phyloP scores from a whole-genome alignment of 164 flowering plant genomes.

The Berberis thunbergii region DNA sequence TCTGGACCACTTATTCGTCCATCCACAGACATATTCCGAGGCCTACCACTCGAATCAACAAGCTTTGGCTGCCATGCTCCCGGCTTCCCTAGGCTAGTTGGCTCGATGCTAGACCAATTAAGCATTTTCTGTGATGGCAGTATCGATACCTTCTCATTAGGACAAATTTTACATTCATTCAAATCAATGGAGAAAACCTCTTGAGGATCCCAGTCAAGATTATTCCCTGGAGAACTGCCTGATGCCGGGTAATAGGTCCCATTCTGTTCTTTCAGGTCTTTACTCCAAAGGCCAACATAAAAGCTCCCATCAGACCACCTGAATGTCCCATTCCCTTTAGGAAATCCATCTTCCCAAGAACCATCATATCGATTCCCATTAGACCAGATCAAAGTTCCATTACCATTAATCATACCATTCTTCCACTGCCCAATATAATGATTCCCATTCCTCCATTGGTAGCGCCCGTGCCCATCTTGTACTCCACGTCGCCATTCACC shows the following conservation, averaged over 20 bases:
- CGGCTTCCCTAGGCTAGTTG: slow-evolving; percentile 19
- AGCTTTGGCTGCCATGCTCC: slow-evolving; percentile 12
- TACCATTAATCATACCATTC: slow-evolving; percentile 52
- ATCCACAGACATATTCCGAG: slow-evolving; percentile 55
- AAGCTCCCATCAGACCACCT: slow-evolving; percentile 57
- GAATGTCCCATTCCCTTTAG: slow-evolving; percentile 59
- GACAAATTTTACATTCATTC: slow-evolving; percentile 43
- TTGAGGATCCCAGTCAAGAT: slow-evolving; percentile 69
- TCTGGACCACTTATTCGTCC: slow-evolving; percentile 36
- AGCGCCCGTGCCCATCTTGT: slow-evolving; percentile 66
- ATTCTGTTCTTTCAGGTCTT: slow-evolving; percentile 42
- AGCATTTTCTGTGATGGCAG: slow-evolving; percentile 68
- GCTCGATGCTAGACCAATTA: slow-evolving; percentile 18
- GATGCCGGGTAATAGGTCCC: slow-evolving; percentile 56
- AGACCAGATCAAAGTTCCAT: slow-evolving; percentile 52
- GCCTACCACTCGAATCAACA: slow-evolving; percentile 23
- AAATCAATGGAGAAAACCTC: slow-evolving; percentile 42
- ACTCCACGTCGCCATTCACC: slow-evolving; percentile 72
- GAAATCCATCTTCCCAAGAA: slow-evolving; percentile 60
- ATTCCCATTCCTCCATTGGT: slow-evolving; percentile 55
- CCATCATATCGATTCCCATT: slow-evolving; percentile 68
- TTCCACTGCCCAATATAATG: slow-evolving; percentile 62
- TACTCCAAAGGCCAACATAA: slow-evolving; percentile 68
- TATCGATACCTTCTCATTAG: slow-evolving; percentile 50
- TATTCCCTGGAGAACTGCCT: slow-evolving; percentile 18